These are phyloP conservation scores for Hsuehochloa calcarea DNA, from an alignment of 176 grass and related monocot species.

Conservation along the genomic window DNA sequence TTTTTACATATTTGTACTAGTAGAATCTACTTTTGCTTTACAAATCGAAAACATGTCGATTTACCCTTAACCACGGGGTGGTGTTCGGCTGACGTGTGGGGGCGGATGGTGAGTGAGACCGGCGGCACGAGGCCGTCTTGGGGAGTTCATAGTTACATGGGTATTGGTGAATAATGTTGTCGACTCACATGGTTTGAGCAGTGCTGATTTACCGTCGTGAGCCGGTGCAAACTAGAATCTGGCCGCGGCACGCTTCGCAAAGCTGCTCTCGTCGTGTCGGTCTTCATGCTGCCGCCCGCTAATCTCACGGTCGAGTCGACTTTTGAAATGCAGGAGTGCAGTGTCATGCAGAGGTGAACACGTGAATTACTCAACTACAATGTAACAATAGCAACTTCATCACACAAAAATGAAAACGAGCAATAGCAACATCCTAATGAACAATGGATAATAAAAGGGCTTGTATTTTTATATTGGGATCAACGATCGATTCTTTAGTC, in stretches of 20 bases:
- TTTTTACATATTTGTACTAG: too few species aligned
- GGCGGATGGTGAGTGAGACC: neutral
- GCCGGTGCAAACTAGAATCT: conserved; percentile 39
- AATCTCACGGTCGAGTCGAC: neutral
- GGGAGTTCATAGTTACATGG: conserved; percentile 9
- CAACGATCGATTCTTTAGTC: too few species aligned
- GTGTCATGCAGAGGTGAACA: neutral
- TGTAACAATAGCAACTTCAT: too few species aligned
- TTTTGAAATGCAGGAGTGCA: neutral
- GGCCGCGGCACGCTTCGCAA: conserved; percentile 39
- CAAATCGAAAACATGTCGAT: too few species aligned
- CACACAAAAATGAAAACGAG: too few species aligned
- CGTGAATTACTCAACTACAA: neutral
- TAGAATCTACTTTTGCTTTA: too few species aligned
- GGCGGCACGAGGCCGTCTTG: conserved; percentile 20
- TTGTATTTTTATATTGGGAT: too few species aligned
- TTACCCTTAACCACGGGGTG: neutral
- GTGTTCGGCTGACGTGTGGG: neutral
- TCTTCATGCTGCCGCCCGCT: neutral
- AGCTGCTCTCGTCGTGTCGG: conserved; percentile 12
- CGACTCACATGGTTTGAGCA: conserved; percentile 48
- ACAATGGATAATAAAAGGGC: too few species aligned
- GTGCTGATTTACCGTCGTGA: neutral
- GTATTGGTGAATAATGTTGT: conserved; percentile 15
- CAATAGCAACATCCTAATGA: too few species aligned